Percentiles rank a stretch among this genome's conserved stretches.
Evolutionary conservation across 495 filamentous ascomycete genomes (phyloP).

Genomic region (Talaromyces stipitatus): DNA sequence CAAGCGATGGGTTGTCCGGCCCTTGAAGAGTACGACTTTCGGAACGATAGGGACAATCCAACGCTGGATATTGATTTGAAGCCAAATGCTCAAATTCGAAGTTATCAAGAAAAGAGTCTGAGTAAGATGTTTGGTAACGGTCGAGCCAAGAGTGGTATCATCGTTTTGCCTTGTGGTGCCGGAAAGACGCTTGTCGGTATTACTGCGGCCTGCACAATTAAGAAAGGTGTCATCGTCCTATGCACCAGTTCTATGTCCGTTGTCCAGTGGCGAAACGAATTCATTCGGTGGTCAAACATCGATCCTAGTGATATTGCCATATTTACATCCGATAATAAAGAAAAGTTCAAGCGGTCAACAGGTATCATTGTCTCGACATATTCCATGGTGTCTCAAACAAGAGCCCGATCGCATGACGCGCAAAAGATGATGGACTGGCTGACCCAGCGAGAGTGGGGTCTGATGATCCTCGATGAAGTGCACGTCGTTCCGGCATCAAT

Average conservation of each 20-base stretch:
- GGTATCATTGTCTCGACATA: slow-evolving; percentile 97
- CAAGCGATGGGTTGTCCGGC: slow-evolving; percentile 79
- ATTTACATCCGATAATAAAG: slow-evolving; percentile 92
- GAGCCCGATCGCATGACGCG: slow-evolving; percentile 80
- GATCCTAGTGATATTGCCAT: slow-evolving; percentile 86
- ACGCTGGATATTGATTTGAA: slow-evolving; percentile 87
- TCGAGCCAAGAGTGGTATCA: slow-evolving; percentile 92
- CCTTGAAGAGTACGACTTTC: slow-evolving; percentile 95
- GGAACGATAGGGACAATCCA: slow-evolving; percentile 84
- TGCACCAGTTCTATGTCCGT: slow-evolving; percentile 98
- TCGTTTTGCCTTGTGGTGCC: slow-evolving; percentile 93
- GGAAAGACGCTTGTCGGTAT: slow-evolving; percentile 97
- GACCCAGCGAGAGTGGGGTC: slow-evolving; percentile 85
- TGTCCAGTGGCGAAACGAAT: slow-evolving; percentile 93
- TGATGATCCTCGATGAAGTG: slow-evolving; percentile 97
- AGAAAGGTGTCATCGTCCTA: slow-evolving; percentile 89
- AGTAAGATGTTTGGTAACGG: slow-evolving; percentile 99
- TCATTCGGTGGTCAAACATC: slow-evolving; percentile 97
- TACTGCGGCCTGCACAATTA: slow-evolving; percentile 93
- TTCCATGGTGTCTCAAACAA: slow-evolving; percentile 90
- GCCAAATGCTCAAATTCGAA: slow-evolving; percentile 76
- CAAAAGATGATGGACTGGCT: slow-evolving; percentile 99
- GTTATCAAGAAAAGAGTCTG: slow-evolving; percentile 93
- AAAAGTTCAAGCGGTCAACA: slow-evolving; percentile 78
- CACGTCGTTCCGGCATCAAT: slow-evolving; percentile 96